Base-by-base conservation (phyloP, 768 basidiomycete genomes). In the Lyophyllum atratum region DNA sequence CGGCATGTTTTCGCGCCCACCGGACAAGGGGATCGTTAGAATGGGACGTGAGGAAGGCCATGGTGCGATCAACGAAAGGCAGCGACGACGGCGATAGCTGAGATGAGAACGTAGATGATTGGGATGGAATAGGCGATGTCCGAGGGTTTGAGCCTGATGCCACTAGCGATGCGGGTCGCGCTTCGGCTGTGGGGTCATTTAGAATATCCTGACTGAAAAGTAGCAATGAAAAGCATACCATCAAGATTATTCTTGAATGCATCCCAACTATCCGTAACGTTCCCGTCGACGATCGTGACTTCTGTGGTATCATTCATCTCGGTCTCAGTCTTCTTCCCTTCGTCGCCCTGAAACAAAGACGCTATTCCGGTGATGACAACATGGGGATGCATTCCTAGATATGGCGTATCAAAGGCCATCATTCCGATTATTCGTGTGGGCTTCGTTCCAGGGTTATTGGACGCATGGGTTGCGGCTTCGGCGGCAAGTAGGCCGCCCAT, bases 401-500 rank as follows among this genome's bases (percentile, higher is more conserved):
- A 84, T 14, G 84, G 84, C 0, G 79, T 80, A 64, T 85, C 84
- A 61, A 84, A 84, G 6, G 82, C 82, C n/a, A 85, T 60, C 17
- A 85, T 65, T 17, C 80, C 84, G 2, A 83, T 61, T 39, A 85
- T 81, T 5, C 82, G 77, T 31, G 68, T 72, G 0, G 77, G 73
- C 55, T 68, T 73, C 2, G 68, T 61, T 17, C 65, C 68, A 26
- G 67, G 64, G 39, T 72, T 70, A 55, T 78, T 79, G 2, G 74
- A 77, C 0, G 67, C 52, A 56, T 80, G 70, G 0, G 76, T 79
- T 1, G 81, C 83, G 1, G 84, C 83, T 42, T 85, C 83, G 4
- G 82, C 83, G 4, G 80, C 83, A 1, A 85, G 72, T 5, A 85
- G 73, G 2, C 84, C 84, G 19, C 84, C 84, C 84, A 85, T 85